Evolutionary conservation across 2,329 filamentous ascomycete genomes (phyloP).

Genomic region (Trichophyton equinum): DNA sequence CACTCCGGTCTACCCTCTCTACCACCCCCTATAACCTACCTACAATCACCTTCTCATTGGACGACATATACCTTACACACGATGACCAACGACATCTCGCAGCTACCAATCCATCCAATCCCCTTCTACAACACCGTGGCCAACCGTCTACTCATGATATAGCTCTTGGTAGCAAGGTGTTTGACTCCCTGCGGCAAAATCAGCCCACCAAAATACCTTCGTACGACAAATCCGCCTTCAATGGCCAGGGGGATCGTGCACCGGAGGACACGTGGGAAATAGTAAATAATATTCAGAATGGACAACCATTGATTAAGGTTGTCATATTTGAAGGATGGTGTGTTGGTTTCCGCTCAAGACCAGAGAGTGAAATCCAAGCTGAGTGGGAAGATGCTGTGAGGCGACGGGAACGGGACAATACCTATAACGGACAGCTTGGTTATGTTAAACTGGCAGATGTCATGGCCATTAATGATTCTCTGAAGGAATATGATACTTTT

Average conservation of each 20-base stretch:
- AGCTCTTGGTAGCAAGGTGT: slow-evolving; percentile 49
- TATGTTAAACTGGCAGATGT: slow-evolving; percentile 45
- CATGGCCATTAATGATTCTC: slow-evolving; percentile 45
- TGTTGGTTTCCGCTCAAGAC: slow-evolving; percentile 62
- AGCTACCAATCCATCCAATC: slow-evolving; percentile 53
- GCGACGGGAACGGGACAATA: slow-evolving; percentile 30
- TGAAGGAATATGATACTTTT: slow-evolving; percentile 47
- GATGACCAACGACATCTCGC: slow-evolving; percentile 54
- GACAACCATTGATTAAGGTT: slow-evolving; percentile 38
- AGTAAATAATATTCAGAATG: slow-evolving; percentile 26
- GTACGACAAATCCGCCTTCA: slow-evolving; percentile 73
- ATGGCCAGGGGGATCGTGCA: slow-evolving; percentile 63
- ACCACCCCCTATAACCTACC: slow-evolving; percentile 45
- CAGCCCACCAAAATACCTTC: slow-evolving; percentile 51
- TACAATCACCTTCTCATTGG: slow-evolving; percentile 66
- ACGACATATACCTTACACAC: slow-evolving; percentile 78
- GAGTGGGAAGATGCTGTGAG: slow-evolving; percentile 41
- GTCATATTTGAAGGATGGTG: slow-evolving; percentile 87
- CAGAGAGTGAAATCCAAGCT: slow-evolving; percentile 41
- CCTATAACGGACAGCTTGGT: slow-evolving; percentile 42
- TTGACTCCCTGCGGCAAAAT: slow-evolving; percentile 44
- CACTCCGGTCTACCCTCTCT: slow-evolving; percentile 50
- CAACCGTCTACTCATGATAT: slow-evolving; percentile 78
- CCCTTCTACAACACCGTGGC: slow-evolving; percentile 66
- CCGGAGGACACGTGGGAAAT: slow-evolving; percentile 50